Conservation (phyloP, 805 yeast species). For the Candida schatavii region DNA sequence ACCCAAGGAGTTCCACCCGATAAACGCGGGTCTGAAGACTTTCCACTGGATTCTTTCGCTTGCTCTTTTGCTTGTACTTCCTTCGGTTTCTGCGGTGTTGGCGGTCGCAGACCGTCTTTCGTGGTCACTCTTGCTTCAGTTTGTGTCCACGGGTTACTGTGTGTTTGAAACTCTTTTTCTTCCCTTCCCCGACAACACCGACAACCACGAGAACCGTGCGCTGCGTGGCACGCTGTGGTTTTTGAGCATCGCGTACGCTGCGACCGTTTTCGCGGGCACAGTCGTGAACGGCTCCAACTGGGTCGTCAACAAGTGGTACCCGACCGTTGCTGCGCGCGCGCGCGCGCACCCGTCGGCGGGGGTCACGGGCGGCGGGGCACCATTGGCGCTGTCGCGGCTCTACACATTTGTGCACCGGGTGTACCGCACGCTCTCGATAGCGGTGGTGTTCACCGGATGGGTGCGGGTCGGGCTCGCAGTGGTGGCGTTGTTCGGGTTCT, state of each 20-base stretch:
- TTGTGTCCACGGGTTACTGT: slow-evolving; percentile 47
- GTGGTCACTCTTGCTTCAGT: slow-evolving; percentile 45
- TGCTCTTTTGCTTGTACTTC: slow-evolving; percentile 46
- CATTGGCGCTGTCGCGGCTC: not conserved
- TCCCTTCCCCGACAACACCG: slow-evolving; percentile 57
- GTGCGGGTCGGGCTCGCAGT: slow-evolving; percentile 78
- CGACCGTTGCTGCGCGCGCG: slow-evolving; percentile 32
- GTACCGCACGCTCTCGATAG: slow-evolving; percentile 33
- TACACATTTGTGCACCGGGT: not conserved
- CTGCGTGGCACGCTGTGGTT: slow-evolving; percentile 70
- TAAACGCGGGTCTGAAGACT: slow-evolving; percentile 50
- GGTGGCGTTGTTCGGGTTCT: slow-evolving; percentile 81
- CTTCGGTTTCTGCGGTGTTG: slow-evolving; percentile 54
- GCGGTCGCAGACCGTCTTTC: slow-evolving; percentile 53
- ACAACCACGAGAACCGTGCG: slow-evolving; percentile 65
- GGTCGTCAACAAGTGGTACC: slow-evolving; percentile 31
- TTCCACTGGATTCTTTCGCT: slow-evolving; percentile 65
- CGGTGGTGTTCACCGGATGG: slow-evolving; percentile 63
- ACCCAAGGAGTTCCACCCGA: slow-evolving; percentile 38
- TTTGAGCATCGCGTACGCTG: slow-evolving; percentile 44
- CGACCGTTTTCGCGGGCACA: slow-evolving; percentile 53
- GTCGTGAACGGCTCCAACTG: slow-evolving; percentile 51
- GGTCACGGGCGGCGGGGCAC: too few species aligned
- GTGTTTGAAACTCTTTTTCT: slow-evolving; percentile 55
- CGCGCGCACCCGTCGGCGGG: slow-evolving; percentile 32